Evolutionary conservation across 768 basidiomycete species (phyloP).

Genomic region (Amyloporia xantha): DNA sequence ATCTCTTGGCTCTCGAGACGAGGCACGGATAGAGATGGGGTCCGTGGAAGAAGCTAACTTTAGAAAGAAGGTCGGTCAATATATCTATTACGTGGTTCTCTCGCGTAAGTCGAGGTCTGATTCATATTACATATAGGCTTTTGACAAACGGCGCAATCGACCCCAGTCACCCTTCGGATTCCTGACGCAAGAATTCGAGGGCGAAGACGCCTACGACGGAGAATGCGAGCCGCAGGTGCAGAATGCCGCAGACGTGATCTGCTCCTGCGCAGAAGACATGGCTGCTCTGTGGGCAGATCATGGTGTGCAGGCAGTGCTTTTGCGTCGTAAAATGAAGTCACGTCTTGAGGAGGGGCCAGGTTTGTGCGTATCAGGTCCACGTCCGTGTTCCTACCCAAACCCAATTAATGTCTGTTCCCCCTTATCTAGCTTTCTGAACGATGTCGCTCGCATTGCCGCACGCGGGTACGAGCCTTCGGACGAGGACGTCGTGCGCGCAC

Average conservation of each 20-base stretch:
- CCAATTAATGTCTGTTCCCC: no score
- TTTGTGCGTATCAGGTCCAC: constrained; percentile 60
- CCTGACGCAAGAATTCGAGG: neutral
- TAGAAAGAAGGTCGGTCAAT: neutral
- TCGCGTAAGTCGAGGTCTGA: neutral
- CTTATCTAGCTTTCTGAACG: constrained; percentile 67
- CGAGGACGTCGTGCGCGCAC: constrained; percentile 72
- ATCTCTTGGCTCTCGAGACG: constrained; percentile 9
- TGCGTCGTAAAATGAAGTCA: constrained; percentile 25
- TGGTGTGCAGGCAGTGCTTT: constrained; percentile 50
- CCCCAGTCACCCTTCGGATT: neutral
- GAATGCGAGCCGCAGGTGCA: constrained; percentile 31
- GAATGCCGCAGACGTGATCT: constrained; percentile 49
- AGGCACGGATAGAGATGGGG: constrained; percentile 5
- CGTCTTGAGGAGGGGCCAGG: constrained; percentile 65
- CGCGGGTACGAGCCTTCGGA: constrained; percentile 64
- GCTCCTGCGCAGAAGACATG: constrained; percentile 56
- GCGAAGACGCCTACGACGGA: constrained; percentile 1
- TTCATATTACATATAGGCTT: neutral
- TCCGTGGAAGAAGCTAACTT: constrained; percentile 1
- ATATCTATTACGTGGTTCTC: neutral
- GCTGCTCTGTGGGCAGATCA: constrained; percentile 59
- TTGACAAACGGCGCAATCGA: neutral
- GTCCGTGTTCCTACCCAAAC: no score
- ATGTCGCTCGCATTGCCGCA: constrained; percentile 58